Percentiles rank a stretch among this genome's conserved stretches.
phyloP scores from a whole-genome alignment of 345 rosid species.

The Rhodamnia argentea region DNA sequence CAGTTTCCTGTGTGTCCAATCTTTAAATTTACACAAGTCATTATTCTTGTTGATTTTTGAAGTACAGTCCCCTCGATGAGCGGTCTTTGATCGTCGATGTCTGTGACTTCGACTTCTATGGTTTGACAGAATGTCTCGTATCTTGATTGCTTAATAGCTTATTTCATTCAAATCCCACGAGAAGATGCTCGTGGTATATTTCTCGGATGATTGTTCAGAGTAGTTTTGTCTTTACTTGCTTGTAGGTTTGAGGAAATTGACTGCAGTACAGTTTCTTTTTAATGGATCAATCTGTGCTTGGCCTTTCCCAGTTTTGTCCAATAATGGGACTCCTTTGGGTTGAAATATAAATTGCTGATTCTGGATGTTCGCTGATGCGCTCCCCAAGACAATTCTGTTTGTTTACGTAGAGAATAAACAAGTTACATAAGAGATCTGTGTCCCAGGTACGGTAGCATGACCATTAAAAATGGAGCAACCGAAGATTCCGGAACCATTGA shows the following conservation, averaged over 20 bases:
- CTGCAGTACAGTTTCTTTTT: neutral
- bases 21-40: neutral
- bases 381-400: neutral
- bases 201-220: neutral
- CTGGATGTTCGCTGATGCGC: neutral
- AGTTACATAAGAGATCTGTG: neutral
- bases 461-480: slow-evolving; percentile 7
- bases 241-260: neutral
- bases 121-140: neutral
- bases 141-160: neutral
- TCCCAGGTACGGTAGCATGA: slow-evolving; percentile 7
- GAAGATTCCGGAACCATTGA: slow-evolving; percentile 9
- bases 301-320: neutral
- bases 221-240: neutral
- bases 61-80: neutral
- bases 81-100: neutral
- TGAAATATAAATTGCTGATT: neutral
- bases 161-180: neutral
- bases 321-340: neutral
- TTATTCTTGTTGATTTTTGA: too few relatives aligned
- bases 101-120: neutral
- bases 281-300: neutral
- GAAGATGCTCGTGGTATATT: neutral
- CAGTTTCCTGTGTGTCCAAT: neutral
- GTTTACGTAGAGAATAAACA: neutral